These are phyloP conservation scores for Saprolegnia parasitica DNA, from an alignment of 352 stramenopile species.

Conservation along the genomic window DNA sequence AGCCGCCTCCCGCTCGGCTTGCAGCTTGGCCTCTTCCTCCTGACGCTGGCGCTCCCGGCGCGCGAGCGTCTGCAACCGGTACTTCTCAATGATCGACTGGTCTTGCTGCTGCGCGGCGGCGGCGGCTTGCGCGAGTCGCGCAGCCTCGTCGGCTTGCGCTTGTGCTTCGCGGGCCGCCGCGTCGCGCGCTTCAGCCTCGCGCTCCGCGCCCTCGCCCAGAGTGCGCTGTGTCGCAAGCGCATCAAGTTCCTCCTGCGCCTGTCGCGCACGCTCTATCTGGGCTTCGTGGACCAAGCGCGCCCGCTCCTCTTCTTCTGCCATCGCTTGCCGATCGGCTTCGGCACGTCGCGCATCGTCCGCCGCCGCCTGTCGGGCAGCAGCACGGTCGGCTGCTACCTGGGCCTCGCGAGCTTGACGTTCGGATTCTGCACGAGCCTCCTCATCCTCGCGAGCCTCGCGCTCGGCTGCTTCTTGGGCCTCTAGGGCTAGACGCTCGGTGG, in stretches of 20 bases:
- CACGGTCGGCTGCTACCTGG: not conserved
- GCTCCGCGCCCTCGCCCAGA: too few species aligned
- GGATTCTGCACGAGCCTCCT: too few species aligned
- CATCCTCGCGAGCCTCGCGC: too few species aligned
- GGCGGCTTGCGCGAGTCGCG: not conserved
- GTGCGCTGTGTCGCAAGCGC: not conserved
- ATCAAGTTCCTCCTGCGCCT: slow-evolving; percentile 9
- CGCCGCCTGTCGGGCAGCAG: not conserved
- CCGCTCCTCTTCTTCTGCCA: not conserved
- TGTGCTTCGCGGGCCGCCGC: not conserved
- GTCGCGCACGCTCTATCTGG: not conserved
- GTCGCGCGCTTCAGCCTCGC: not conserved
- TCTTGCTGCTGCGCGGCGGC: slow-evolving; percentile 7
- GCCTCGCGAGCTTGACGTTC: slow-evolving; percentile 8
- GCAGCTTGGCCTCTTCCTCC: slow-evolving; percentile 16
- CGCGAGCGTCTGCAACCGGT: not conserved
- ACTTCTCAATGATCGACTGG: slow-evolving; percentile 10
- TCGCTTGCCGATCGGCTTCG: not conserved
- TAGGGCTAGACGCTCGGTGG: not conserved
- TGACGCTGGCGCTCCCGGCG: slow-evolving; percentile 11
- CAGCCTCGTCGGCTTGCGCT: slow-evolving; percentile 1
- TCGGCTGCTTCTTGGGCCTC: slow-evolving; percentile 4
- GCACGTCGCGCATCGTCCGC: not conserved
- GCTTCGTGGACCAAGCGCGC: not conserved
- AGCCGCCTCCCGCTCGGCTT: slow-evolving; percentile 12